Conservation (phyloP, 75 land plant genomes). For the Cupressus sempervirens region DNA sequence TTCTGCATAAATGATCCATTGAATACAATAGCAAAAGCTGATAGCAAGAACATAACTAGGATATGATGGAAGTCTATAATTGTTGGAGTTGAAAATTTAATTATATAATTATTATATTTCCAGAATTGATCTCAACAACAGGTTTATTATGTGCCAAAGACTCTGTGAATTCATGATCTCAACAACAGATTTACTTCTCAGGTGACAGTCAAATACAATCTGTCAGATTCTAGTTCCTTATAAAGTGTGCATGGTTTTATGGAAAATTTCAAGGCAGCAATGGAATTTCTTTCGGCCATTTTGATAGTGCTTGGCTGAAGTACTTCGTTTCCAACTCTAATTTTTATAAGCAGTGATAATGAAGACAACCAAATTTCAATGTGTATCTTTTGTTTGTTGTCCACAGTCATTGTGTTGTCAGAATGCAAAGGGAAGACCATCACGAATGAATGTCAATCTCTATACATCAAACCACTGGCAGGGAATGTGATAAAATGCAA, state of each 20-base stretch:
- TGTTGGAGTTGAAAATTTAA: not conserved
- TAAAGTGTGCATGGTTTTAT: not conserved
- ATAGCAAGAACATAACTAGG: not conserved
- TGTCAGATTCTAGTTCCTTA: not conserved
- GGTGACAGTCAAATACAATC: not conserved
- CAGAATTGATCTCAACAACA: not conserved
- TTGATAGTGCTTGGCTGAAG: not conserved
- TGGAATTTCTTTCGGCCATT: not conserved
- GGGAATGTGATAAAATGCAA: not conserved
- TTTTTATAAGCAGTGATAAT: not conserved
- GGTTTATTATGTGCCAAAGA: no score
- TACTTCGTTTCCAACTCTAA: not conserved
- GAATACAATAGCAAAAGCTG: not conserved
- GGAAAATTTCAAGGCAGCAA: not conserved
- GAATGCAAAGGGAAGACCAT: not conserved
- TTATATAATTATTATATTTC: not conserved
- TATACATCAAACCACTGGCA: not conserved
- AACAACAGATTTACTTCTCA: not conserved
- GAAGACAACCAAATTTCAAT: not conserved
- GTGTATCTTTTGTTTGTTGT: not conserved
- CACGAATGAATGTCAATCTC: not conserved
- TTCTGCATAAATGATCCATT: not conserved
- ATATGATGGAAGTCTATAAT: not conserved
- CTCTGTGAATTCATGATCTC: no score
- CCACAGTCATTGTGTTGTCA: not conserved